Base-by-base conservation (phyloP, 306 rosid genomes). In the Lathyrus aphaca region DNA sequence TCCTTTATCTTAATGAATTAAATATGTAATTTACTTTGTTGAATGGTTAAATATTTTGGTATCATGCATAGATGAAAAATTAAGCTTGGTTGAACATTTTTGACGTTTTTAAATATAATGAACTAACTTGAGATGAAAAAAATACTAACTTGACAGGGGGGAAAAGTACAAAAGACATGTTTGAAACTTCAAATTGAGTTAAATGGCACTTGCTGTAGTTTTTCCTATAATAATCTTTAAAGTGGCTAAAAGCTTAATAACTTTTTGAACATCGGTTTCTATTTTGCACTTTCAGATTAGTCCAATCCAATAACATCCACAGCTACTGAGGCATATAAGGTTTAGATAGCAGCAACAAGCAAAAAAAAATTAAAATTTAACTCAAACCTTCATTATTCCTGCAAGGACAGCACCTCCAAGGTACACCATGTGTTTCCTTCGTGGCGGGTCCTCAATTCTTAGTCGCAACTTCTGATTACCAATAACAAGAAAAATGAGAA, bases 371-470 rank as follows among this genome's bases (percentile, higher is more conserved):
- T 35, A 66, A 67, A 17, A 46, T 17, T 45, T 54, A 53, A 77
- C 66, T 32, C 76, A 68, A 74, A 91, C 97, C 92, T 95, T 95
- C 99, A 95, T 95, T 32, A 95, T 95, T 80, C 97, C 96, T 0
- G 97, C 99, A 44, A 95, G 97, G 68, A 95, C 99, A 51, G 97
- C 97, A 44, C 99, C 99, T 55, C 99, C 99, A n/a, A 95, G 90
- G 82, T 91, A 95, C 69, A 95, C 99, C 99, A 95, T 95, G 82
- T 95, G 99, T 83, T 95, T 95, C 85, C 99, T 91, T 62, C 97
- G 83, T 0, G 97, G 97, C 23, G 99, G 99, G 80, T 95, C 99
- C 83, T 95, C 99, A 25, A 95, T 95, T 71, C 99, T 86, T 76
- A 91, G 71, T 62, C 99, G 86, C 71, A 95, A 66, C 79, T 95